Base-by-base conservation (phyloP, 208 protist species). In the Crithidia expoeki region DNA sequence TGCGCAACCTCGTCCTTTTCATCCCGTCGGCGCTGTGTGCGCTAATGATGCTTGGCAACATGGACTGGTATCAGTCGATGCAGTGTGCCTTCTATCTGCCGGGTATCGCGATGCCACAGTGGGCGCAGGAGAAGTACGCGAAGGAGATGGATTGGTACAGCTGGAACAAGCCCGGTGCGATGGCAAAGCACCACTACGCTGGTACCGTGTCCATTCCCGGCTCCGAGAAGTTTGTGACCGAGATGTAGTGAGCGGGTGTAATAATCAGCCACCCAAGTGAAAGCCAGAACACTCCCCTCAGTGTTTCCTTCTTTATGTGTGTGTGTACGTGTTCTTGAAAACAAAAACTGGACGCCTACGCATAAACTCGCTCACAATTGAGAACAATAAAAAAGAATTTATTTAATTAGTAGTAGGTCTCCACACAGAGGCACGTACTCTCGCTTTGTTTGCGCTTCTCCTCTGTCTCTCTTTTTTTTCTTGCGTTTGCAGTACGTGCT, bases 141-240 rank as follows among this genome's bases (percentile, higher is more conserved):
- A 74, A 79, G 69, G 86, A 94, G 74, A 91, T 92, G 86, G 83
- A 80, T 36, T 85, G 76, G 57, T 74, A 83, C 50, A 86, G 74
- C 49, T 86, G 84, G 74, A 89, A 94, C 75, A 94, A 94, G 76
- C 89, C 89, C 1, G 89, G 89, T 23, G 82, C 72, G 57, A 94
- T 91, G 85, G 85, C 85, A 52, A 94, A 94, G 79, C 89, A 94
- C 74, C 86, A 94, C 82, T 94, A 90, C 76, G 79, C 79, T 6
- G 89, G 89, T 33, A 80, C 82, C 27, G 84, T 94, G 53, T 94
- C 89, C n/a, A 94, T 94, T 56, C 89, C 89, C 46, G 89, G 89
- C 12, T 80, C 86, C 2, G 89, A 94, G 83, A 94, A 92, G 72
- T 83, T 86, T 55, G 79, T 92, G 42, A 81, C 73, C 9, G 72